Conservation (phyloP, 2,329 filamentous ascomycete species). For the Paecilomyces fulvus region DNA sequence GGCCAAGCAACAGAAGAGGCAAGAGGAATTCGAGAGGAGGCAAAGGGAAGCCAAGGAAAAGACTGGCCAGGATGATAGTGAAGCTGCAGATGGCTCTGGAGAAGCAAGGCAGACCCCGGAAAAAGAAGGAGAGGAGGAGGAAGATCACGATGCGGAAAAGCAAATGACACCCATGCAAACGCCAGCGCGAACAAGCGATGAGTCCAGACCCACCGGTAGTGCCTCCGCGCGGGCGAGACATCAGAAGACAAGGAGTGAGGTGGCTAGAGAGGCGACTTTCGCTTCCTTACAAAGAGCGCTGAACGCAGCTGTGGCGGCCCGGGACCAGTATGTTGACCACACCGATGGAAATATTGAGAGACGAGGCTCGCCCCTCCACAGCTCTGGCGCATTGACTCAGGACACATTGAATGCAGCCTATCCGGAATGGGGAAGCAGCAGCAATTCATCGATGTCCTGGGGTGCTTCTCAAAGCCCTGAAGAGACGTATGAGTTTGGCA, state of each 20-base stretch:
- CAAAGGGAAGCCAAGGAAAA: constrained; percentile 22
- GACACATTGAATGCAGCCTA: constrained; percentile 14
- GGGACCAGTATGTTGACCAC: constrained; percentile 20
- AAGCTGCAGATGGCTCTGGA: constrained; percentile 17
- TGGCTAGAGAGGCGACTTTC: constrained; percentile 33
- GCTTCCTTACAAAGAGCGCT: constrained; percentile 38
- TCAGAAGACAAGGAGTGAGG: constrained; percentile 29
- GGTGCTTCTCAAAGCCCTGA: constrained; percentile 16
- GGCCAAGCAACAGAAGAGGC: constrained; percentile 43
- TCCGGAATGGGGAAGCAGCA: constrained; percentile 20
- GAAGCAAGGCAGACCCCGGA: constrained; percentile 15
- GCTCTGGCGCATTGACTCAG: constrained; percentile 16
- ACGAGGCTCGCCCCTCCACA: constrained; percentile 17
- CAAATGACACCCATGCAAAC: not conserved
- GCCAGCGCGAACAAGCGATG: not conserved
- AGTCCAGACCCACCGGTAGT: constrained; percentile 11
- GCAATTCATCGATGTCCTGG: constrained; percentile 21
- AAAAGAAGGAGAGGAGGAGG: constrained; percentile 5
- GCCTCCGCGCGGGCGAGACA: constrained; percentile 22
- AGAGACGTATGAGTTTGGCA: constrained; percentile 15
- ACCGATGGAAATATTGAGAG: constrained; percentile 12
- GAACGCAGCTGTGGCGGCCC: constrained; percentile 33
- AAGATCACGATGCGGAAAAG: not conserved
- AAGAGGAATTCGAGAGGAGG: constrained; percentile 41
- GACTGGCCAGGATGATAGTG: constrained; percentile 20